These are phyloP conservation scores for Nepenthes alata DNA, from an alignment of 179 eudicot genomes.

Conservation along the genomic window DNA sequence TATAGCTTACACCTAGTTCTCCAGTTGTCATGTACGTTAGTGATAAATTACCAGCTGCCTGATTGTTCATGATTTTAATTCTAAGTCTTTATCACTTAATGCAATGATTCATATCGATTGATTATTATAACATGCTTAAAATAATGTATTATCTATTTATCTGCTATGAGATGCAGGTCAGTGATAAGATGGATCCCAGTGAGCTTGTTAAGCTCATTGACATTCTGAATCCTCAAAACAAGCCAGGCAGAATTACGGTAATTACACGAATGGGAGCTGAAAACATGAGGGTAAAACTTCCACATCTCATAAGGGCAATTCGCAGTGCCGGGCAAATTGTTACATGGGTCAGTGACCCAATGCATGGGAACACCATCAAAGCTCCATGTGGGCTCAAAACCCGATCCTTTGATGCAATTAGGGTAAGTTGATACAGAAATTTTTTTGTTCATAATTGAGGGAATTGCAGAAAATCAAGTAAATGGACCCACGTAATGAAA, in stretches of 20 bases:
- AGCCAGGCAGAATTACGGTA: constrained; percentile 5
- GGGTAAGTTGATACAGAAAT: constrained; percentile 2
- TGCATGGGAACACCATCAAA: constrained; percentile 11
- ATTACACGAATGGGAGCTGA: constrained; percentile 10
- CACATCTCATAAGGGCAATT: constrained; percentile 7
- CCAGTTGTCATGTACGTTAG: too few species aligned
- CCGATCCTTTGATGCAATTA: constrained; percentile 7
- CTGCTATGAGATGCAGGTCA: neutral
- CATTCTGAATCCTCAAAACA: constrained; percentile 5
- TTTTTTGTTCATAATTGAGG: too few species aligned
- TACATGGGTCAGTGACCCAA: constrained; percentile 9
- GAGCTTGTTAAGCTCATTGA: constrained; percentile 8
- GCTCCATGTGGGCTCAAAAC: constrained; percentile 9
- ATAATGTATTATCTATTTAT: too few species aligned
- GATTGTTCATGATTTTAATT: too few species aligned
- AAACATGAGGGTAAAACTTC: constrained; percentile 10
- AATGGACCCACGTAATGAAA: too few species aligned
- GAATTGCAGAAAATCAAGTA: too few species aligned
- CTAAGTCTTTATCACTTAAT: too few species aligned
- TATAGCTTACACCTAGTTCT: too few species aligned
- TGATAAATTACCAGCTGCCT: too few species aligned
- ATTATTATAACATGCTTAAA: too few species aligned
- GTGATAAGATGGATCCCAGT: constrained; percentile 7
- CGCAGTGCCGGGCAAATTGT: constrained; percentile 8
- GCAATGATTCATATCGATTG: too few species aligned